Base-by-base conservation (phyloP, 108 stramenopile genomes). In the Skeletonema tropicum region DNA sequence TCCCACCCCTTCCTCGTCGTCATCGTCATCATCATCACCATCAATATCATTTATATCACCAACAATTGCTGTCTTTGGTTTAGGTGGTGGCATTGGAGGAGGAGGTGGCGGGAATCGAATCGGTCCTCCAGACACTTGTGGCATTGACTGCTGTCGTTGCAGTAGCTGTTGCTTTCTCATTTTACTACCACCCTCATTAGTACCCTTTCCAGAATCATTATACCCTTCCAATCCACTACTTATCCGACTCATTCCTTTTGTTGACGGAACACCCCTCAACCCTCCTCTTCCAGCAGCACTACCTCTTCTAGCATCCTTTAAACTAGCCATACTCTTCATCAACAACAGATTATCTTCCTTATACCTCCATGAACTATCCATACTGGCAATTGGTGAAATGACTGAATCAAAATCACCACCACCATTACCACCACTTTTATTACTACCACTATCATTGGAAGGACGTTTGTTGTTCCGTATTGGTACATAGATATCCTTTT, bases 311-410 rank as follows among this genome's bases (percentile, higher is more conserved):
- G 7, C 13, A 2, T 6, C 41, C 14, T 14, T 15, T 6, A 52
- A 21, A 21, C 49, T 52, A 52, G 49, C 13, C 49, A 52, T 52
- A 52, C 49, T 8, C 15, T 52, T 52, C 49, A 52, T 52, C 49
- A 52, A 52, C 21, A 52, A 15, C 3, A 52, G n/a, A n/a, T n/a
- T 52, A 52, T 52, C 49, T 21, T 52, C 49, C 49, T 52, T 52
- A 23, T 52, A 52, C 49, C 49, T 52, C 49, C 49, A 52, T 23
- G 49, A 52, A 52, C 49, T 52, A 52, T 52, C 49, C 49, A 52
- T 21, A 21, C 21, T 21, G 3, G 49, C 49, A 52, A 52, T 52
- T 2, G 49, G 49, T 23, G 21, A 19, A 52, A 52, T 23, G 21
- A 23, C 17, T 8, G 49, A 21, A 7, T 52, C 19, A 0, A 48